Base-by-base conservation (phyloP, 2,329 filamentous ascomycete species). In the Curvularia sp. region DNA sequence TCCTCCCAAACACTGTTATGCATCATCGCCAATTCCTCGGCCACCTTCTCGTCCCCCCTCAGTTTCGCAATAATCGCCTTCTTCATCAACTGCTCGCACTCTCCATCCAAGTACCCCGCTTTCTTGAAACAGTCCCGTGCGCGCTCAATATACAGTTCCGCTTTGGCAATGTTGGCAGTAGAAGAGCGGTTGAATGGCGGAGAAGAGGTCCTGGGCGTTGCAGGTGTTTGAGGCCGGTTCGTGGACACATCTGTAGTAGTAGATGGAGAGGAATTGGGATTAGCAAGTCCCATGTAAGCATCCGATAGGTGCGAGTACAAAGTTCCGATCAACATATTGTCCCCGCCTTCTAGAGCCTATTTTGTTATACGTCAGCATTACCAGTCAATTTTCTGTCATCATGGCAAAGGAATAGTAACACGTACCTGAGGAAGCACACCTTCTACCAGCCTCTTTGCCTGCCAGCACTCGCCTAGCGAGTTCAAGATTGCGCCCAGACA, bases 71-170 rank as follows among this genome's bases (percentile, higher is more conserved):
- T 84, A 50, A 88, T 88, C 3, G 90, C 89, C 77, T 92, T 93
- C 81, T 95, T 95, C 20, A 89, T 89, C 79, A 93, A 85, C 81
- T 91, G 88, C 76, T 93, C 89, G 70, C 91, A 89, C 77, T 91
- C 89, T 53, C 87, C 87, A n/a, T 81, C 78, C 13, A 88, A 78
- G 72, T 91, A 90, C 71, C 91, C 87, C 13, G 92, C 80, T 47
- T 81, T 83, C 42, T 87, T 85, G 73, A 86, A 96, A 61, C 77
- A 73, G 49, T 75, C 69, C 38, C 70, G 58, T 10, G 75, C 72
- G n/a, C 70, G 62, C 39, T 78, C 75, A 44, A 77, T 72, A 61
- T 74, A 76, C 35, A 74, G 33, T 49, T 75, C 74, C 0, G 75
- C 75, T 20, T 68, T 71, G 15, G 65, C 71, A 9, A 77, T 63